A percentile compares a stretch with the other conserved stretches of the same genome.
Evolutionary conservation across 352 stramenopile species (phyloP).

Genomic region (Phytophthora cajani): DNA sequence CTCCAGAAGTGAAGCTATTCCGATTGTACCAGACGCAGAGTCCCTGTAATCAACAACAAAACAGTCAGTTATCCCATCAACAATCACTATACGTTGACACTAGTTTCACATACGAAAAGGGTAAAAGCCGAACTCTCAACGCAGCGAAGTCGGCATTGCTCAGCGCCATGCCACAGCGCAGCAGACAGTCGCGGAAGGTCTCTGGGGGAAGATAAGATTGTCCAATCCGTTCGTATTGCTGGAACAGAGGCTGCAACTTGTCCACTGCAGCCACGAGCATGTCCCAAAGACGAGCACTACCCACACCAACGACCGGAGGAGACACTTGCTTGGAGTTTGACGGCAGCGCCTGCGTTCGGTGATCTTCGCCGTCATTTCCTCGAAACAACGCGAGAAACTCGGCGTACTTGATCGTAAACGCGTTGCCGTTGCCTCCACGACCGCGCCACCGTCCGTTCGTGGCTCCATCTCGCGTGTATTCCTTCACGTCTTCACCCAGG

Average conservation of each 20-base stretch:
- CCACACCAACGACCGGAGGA: constrained; percentile 51
- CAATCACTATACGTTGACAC: not conserved
- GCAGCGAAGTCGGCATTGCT: constrained; percentile 79
- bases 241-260: constrained; percentile 55
- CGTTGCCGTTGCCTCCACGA: constrained; percentile 23
- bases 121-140: constrained; percentile 63
- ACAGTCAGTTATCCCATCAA: not conserved
- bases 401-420: constrained; percentile 67
- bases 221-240: constrained; percentile 61
- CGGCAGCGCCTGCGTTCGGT: constrained; percentile 39
- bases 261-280: constrained; percentile 58
- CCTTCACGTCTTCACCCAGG: constrained; percentile 39
- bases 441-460: constrained; percentile 33
- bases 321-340: constrained; percentile 53
- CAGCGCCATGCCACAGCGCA: constrained; percentile 62
- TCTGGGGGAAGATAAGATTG: constrained; percentile 62
- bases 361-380: constrained; percentile 23
- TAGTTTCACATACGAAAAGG: constrained; percentile 55
- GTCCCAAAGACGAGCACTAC: constrained; percentile 69
- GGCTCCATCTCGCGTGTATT: constrained; percentile 28
- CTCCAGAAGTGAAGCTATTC: constrained; percentile 48
- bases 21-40: constrained; percentile 53
- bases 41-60: constrained; percentile 38
- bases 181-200: constrained; percentile 67
- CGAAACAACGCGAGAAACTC: constrained; percentile 62